A percentile compares a stretch with the other conserved stretches of the same genome.
phyloP scores from a whole-genome alignment of 2,329 filamentous ascomycete species.

The Ophiostoma populinum region DNA sequence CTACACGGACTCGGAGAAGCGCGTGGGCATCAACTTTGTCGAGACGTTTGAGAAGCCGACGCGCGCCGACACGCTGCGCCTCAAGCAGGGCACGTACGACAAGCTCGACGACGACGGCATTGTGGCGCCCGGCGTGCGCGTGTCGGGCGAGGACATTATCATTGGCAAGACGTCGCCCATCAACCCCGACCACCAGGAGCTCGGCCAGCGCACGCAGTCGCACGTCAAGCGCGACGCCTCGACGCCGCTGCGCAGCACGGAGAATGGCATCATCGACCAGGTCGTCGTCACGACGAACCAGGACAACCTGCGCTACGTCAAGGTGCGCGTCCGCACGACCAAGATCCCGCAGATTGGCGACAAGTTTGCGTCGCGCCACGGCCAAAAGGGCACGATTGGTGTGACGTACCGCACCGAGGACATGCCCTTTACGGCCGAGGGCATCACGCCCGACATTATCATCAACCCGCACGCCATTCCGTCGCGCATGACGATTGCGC shows the following conservation, averaged over 20 bases:
- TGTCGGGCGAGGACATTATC: slow-evolving; percentile 96
- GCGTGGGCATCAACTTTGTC: slow-evolving; percentile 79
- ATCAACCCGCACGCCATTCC: slow-evolving; percentile 99
- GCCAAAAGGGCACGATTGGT: slow-evolving; percentile 97
- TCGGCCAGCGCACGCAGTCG: slow-evolving; percentile 76
- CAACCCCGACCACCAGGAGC: slow-evolving; percentile 77
- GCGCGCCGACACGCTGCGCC: slow-evolving; percentile 68
- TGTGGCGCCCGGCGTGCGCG: slow-evolving; percentile 80
- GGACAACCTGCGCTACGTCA: slow-evolving; percentile 89
- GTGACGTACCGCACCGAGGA: slow-evolving; percentile 96
- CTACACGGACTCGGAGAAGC: slow-evolving; percentile 94
- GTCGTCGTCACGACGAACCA: slow-evolving; percentile 89
- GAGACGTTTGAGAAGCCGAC: slow-evolving; percentile 94
- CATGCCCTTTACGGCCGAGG: slow-evolving; percentile 92
- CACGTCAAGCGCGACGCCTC: slow-evolving; percentile 93
- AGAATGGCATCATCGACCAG: slow-evolving; percentile 90
- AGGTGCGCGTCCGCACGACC: slow-evolving; percentile 91
- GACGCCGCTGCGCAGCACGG: slow-evolving; percentile 83
- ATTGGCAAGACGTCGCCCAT: slow-evolving; percentile 97
- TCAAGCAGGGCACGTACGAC: slow-evolving; percentile 93
- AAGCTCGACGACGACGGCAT: slow-evolving; percentile 96
- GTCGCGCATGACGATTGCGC: slow-evolving; percentile 99
- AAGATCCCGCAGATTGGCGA: slow-evolving; percentile 98
- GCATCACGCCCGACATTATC: slow-evolving; percentile 85
- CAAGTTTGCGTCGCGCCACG: slow-evolving; percentile 98